A percentile compares a stretch with the other conserved stretches of the same genome.
Conservation (phyloP, 305 asterid genomes). For the Solanum hybrid region DNA sequence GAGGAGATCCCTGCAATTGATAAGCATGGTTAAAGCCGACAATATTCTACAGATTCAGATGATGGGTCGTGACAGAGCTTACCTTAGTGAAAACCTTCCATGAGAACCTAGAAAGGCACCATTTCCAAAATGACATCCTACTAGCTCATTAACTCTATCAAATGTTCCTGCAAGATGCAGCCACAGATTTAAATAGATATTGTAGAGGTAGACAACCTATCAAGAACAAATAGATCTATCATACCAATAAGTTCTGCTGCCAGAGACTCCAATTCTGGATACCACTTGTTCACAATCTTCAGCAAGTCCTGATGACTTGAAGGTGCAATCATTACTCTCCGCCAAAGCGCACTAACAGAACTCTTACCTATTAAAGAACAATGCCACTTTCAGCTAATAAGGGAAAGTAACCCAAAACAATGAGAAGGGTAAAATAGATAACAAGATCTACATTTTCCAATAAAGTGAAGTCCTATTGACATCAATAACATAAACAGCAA, state of each 20-base stretch:
- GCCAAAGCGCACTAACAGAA: slow-evolving; percentile 76
- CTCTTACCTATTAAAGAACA: slow-evolving; percentile 38
- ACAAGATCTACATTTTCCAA: neutral
- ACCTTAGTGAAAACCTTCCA: slow-evolving; percentile 85
- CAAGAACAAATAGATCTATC: neutral
- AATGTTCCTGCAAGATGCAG: slow-evolving; percentile 53
- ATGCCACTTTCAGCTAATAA: neutral
- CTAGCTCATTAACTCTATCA: slow-evolving; percentile 48
- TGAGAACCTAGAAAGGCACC: slow-evolving; percentile 27
- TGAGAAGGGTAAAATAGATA: slow-evolving; percentile 6
- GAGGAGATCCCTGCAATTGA: slow-evolving; percentile 69
- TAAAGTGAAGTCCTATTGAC: neutral
- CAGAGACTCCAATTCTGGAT: slow-evolving; percentile 51
- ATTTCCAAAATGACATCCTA: slow-evolving; percentile 38
- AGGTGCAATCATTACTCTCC: slow-evolving; percentile 60
- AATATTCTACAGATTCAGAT: neutral
- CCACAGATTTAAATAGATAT: neutral
- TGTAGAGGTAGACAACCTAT: neutral
- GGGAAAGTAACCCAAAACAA: neutral
- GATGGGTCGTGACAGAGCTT: neutral
- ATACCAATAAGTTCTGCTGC: slow-evolving; percentile 61
- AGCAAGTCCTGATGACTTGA: slow-evolving; percentile 54
- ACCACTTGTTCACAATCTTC: slow-evolving; percentile 53
- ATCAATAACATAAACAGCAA: neutral
- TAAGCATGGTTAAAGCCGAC: slow-evolving; percentile 4